Evolutionary conservation across 1,284 basidiomycete species (phyloP), one percentile per base, ranked within the genome.

Genomic region (Naganishia liquefaciens): DNA sequence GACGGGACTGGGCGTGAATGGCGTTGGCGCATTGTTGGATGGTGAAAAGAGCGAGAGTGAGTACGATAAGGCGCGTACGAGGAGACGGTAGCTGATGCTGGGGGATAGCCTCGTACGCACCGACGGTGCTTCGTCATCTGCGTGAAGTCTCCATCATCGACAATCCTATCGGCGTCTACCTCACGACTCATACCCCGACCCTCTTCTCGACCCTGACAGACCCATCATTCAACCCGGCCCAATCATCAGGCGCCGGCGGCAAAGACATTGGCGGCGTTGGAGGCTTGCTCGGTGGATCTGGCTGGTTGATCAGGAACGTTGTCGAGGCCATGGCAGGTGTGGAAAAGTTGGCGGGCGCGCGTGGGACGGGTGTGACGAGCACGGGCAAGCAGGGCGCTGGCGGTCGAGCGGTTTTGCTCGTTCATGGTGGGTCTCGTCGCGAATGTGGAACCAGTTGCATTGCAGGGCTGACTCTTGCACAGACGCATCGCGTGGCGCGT

Each of bases 111-210:
- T 54, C 57, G 5, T 66, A 62, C 64, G 64, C 64, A 25, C 58
- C 60, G 15, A 54, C 39, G n/a, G 73, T 79, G 39, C 71, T 79
- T 27, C 71, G 68, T 42, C 74, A 78, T 64, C 73, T 78, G 37
- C 70, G 73, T 13, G 74, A 97, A 76, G 92, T 98, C 67, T 90
- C 93, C 76, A 87, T 89, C 62, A 94, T 97, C 75, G 93, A 95
- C 77, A 93, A 90, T 72, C 86, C 96, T 54, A 91, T 99, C 64
- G 96, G 96, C 50, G 93, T 97, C 79, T 99, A 99, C 83, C 92
- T 96, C 77, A 89, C 89, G 52, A 91, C 88, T 52, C 86, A 88
- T 21, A 84, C 63, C 33, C 54, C 63, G 15, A 60, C 66, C 19
- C 57, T 67, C 15, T 67, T 63, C 52, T 61, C 54, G 10, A 64